Evolutionary conservation across 176 grass and related monocot species (phyloP), one percentile per base, ranked within the genome.

Genomic region (Bolboschoenus planiculmis): DNA sequence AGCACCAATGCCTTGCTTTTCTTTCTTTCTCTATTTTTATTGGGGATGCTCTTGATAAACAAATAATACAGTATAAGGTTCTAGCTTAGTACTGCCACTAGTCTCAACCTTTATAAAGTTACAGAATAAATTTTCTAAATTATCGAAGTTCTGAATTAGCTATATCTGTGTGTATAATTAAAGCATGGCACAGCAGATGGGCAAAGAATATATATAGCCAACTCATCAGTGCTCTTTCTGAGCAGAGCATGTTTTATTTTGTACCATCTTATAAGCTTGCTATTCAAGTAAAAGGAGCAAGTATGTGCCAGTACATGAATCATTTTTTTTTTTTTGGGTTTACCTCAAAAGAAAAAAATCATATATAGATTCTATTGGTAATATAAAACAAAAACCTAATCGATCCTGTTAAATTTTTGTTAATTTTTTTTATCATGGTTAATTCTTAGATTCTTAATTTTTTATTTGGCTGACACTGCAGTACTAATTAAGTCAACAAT

Each of bases 171-270:
- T 67, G 16, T 67, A 39, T 67, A 67, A 65, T 18, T 65, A 65
- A 68, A 68, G 64, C 16, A 68, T 40, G 21, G 35, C 34, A 72
- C 39, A 72, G 9, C 2, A 13, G 67, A 15, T 11, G n/a, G 39
- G 39, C 7, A 26, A 44, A 72, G 20, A 26, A 72, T 72, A 44
- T 42, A 44, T 42, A 44, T 68, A 40, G 58, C 58, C 33, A 66
- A 35, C 63, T 43, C 37, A 71, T 1, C 36, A 24, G 13, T 43
- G 66, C 36, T 42, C 66, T 71, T n/a, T 71, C 37, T 71, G 66
- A 71, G 35, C 66, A 1, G 39, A 68, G 64, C 65, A 70, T 70
- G 66, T 39, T 71, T 42, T 71, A 71, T 40, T 53, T 68, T 71
- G 66, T 71, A 43, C 9, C 4, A 3, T 43, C 66, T 71, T 40